A percentile compares a stretch with the other conserved stretches of the same genome.
phyloP scores from a whole-genome alignment of 176 grass and related monocot genomes.

The Otatea glauca region DNA sequence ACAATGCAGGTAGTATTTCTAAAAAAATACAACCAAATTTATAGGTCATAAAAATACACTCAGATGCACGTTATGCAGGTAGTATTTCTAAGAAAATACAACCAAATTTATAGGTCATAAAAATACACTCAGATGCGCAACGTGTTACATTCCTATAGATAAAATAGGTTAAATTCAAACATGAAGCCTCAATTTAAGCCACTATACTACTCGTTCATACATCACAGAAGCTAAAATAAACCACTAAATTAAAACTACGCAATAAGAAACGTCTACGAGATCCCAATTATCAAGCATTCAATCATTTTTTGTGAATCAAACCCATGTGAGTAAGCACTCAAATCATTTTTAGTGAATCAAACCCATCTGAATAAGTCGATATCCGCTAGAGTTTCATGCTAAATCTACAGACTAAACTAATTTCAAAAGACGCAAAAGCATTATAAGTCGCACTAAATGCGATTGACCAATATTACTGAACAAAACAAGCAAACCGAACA shows the following conservation, averaged over 20 bases:
- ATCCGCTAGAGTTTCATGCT: slow-evolving; percentile 10
- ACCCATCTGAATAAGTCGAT: neutral
- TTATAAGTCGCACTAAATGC: slow-evolving; percentile 16
- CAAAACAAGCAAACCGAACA: slow-evolving; percentile 20
- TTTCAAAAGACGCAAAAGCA: neutral
- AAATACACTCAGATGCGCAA: neutral
- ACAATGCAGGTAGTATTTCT: neutral
- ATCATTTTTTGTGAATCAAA: neutral
- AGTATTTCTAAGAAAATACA: slow-evolving; percentile 5
- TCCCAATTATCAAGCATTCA: neutral
- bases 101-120: neutral
- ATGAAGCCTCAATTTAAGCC: slow-evolving; percentile 1
- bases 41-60: neutral
- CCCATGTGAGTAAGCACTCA: too few species aligned
- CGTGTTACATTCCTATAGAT: neutral
- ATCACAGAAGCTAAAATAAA: neutral
- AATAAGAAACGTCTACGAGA: neutral
- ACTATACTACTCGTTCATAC: neutral
- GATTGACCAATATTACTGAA: slow-evolving; percentile 16
- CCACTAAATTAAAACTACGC: neutral
- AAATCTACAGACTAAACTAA: neutral
- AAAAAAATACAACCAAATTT: slow-evolving; percentile 1
- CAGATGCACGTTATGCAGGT: neutral
- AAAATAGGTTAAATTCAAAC: neutral
- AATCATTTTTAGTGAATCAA: neutral